Evolutionary conservation across 169 alveolate species (phyloP), one percentile per base, ranked within the genome.

Genomic region (Plasmodium adleri): DNA sequence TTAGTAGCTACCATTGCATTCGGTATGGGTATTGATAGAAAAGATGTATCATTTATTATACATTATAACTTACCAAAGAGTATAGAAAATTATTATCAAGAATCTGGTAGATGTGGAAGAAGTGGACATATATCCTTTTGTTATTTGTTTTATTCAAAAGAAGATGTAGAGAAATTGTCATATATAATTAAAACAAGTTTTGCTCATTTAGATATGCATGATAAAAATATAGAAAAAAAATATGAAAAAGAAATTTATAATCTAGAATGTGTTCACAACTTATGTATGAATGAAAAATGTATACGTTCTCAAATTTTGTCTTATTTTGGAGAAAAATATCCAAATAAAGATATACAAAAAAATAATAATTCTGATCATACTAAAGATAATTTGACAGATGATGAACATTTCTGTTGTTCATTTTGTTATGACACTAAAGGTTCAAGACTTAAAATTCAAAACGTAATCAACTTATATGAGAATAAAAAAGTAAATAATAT

Each of bases 21-120:
- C 92, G 99, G 99, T 5, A 98, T 99, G 99, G 99, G 99, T 52
- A 98, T 99, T n/a, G 99, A 99, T 94, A 98, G 98, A 74, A 92
- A 98, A 15, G 99, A 99, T 90, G 99, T 98, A 8, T 93, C 99
- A 32, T 96, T 96, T 73, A 99, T 99, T 20, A 97, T 99, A 80
- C 99, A 99, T 94, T 95, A 96, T 74, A 97, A 98, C 15, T 94
- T 98, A 92, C 99, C 99, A 3, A 97, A 95, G 52, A 95, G 99
- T 20, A 93, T 98, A 63, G 99, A 98, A 74, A 93, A 97, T 50
- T 96, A 96, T 88, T 96, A 96, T 72, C 99, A 99, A 92, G 99
- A 99, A 80, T 97, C 98, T 8, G 99, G 99, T 4, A 94, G 99
- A 52, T 99, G 99, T 0, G 99, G 99, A 12, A 92, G 99, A 73